These are phyloP conservation scores for Kuraishia molischiana DNA, from an alignment of 805 yeast species.

Conservation along the genomic window DNA sequence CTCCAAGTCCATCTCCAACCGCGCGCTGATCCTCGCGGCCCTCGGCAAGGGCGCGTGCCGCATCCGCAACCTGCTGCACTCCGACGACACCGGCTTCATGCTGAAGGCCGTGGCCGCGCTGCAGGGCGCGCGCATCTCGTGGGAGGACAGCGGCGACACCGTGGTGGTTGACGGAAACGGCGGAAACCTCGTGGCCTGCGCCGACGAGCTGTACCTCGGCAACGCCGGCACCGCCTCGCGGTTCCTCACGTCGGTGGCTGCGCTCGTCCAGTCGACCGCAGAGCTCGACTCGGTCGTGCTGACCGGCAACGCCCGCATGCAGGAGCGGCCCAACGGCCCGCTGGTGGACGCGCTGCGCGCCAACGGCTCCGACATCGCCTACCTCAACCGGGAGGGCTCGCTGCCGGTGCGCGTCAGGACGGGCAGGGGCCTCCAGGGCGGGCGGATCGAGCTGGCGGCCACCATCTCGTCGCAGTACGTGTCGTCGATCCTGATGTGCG, in stretches of 20 bases:
- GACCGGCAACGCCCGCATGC: constrained; percentile 96
- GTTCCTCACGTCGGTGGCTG: constrained; percentile 85
- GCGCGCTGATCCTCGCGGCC: constrained; percentile 90
- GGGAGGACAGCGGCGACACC: constrained; percentile 89
- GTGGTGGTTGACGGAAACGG: constrained; percentile 79
- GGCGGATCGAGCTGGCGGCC: constrained; percentile 87
- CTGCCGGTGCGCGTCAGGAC: constrained; percentile 70
- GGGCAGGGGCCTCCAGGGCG: constrained; percentile 73
- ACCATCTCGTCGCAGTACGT: constrained; percentile 97
- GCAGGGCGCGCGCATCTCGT: constrained; percentile 70
- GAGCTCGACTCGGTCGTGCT: constrained; percentile 40
- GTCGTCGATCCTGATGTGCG: constrained; percentile 92
- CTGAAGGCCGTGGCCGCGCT: constrained; percentile 72
- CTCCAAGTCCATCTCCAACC: constrained; percentile 91
- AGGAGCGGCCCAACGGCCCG: constrained; percentile 95
- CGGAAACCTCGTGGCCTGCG: constrained; percentile 58
- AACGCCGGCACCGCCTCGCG: constrained; percentile 98
- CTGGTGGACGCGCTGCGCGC: constrained; percentile 80
- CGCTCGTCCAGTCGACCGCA: constrained; percentile 53
- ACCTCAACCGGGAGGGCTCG: constrained; percentile 69
- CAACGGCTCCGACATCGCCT: constrained; percentile 72
- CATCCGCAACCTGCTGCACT: constrained; percentile 79
- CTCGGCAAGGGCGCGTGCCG: constrained; percentile 79
- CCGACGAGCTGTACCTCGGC: constrained; percentile 73
- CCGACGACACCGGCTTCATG: constrained; percentile 96